A percentile compares a stretch with the other conserved stretches of the same genome.
Evolutionary conservation across 2,329 filamentous ascomycete genomes (phyloP).

Genomic region (Cladosporium oxysporum): DNA sequence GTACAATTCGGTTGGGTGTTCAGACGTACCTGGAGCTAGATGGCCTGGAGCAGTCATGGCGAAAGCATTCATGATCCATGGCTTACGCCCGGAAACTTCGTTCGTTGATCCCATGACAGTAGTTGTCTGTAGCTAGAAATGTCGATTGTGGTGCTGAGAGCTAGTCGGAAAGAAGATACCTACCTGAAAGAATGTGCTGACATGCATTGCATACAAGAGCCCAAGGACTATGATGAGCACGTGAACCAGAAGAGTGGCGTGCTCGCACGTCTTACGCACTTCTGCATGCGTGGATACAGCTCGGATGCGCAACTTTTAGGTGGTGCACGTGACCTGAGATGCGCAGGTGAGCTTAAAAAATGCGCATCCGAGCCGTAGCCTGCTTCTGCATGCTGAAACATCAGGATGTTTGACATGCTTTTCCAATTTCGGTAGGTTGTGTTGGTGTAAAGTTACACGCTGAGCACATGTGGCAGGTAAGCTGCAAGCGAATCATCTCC

Average conservation of each 20-base stretch:
- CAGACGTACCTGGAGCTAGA: slow-evolving; percentile 43
- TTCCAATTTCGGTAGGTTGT: not conserved
- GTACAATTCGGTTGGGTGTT: not conserved
- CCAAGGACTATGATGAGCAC: not conserved
- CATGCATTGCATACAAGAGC: slow-evolving; percentile 8
- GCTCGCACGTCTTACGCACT: slow-evolving; percentile 17
- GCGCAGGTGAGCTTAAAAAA: too few species aligned
- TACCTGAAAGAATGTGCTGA: not conserved
- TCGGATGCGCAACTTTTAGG: too few species aligned
- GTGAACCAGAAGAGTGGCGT: slow-evolving; percentile 7
- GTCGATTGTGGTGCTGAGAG: not conserved
- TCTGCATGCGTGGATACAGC: not conserved
- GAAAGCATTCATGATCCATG: slow-evolving; percentile 52
- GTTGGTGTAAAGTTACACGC: not conserved
- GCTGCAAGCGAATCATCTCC: not conserved
- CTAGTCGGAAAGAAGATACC: not conserved
- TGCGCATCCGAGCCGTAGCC: too few species aligned
- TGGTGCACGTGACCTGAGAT: too few species aligned
- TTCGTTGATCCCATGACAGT: slow-evolving; percentile 3
- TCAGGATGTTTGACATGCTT: not conserved
- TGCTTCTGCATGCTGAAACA: not conserved
- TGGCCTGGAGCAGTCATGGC: slow-evolving; percentile 51
- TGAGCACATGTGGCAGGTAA: not conserved
- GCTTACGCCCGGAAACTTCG: slow-evolving; percentile 28
- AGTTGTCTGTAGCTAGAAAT: not conserved